These are phyloP conservation scores for Halophytophthora polymorphica DNA, from an alignment of 352 stramenopile genomes.

Conservation along the genomic window DNA sequence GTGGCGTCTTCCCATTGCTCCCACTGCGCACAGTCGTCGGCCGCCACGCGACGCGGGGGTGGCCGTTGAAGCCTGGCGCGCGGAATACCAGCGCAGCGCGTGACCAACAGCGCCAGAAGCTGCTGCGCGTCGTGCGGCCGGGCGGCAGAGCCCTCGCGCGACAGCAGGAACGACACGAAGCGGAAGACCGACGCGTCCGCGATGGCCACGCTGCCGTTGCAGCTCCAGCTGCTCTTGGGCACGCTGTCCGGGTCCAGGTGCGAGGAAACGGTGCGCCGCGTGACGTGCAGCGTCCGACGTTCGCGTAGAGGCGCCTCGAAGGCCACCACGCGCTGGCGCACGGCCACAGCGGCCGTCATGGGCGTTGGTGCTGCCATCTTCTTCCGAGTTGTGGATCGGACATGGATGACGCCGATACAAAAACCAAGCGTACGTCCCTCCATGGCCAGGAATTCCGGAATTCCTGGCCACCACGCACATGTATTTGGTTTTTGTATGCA, in stretches of 20 bases:
- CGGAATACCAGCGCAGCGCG: background rate
- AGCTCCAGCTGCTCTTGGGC: background rate
- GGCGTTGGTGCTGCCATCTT: no score
- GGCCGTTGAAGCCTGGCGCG: background rate
- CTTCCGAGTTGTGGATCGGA: no score
- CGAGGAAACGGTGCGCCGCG: conserved; percentile 13
- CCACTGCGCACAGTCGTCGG: background rate
- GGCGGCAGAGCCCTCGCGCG: conserved; percentile 8
- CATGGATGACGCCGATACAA: no score
- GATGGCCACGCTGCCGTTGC: conserved; percentile 28
- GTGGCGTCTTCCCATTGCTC: conserved; percentile 17
- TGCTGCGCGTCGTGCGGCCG: conserved; percentile 30
- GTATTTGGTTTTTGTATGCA: no score
- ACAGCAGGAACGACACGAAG: conserved; percentile 27
- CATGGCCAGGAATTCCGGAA: no score
- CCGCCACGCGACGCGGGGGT: background rate
- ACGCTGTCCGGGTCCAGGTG: no score
- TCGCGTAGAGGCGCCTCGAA: conserved; percentile 47
- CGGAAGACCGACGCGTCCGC: conserved; percentile 35
- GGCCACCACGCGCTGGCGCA: conserved; percentile 34
- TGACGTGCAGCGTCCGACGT: conserved; percentile 10
- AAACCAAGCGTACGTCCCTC: no score
- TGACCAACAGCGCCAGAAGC: conserved; percentile 8
- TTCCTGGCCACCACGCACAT: no score
- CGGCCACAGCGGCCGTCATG: conserved; percentile 29